Base-by-base conservation (phyloP, 73 alveolate genomes). In the Tetrahymena borealis region DNA sequence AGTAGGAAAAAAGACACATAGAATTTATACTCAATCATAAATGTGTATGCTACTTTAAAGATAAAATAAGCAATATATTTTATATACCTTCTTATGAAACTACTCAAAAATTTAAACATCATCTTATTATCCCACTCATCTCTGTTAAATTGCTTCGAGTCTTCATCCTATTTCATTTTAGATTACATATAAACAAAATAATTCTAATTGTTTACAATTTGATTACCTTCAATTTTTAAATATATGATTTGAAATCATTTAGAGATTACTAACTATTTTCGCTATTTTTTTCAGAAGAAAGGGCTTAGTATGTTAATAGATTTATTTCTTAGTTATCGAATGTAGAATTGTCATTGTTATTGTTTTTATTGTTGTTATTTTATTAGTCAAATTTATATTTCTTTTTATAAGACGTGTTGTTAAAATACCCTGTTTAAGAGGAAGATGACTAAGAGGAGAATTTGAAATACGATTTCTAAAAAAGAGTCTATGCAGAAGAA, bases 101-200 rank as follows among this genome's bases (percentile, higher is more conserved):
- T 60, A 60, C 85, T 60, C 85, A 60, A 60, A 60, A 60, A 60
- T 60, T 60, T 60, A 60, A 60, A 60, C 85, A 60, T 60, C 85
- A 60, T 60, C 28, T 60, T 60, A 60, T 60, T 60, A 60, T 60
- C 85, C 85, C 85, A 60, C 35, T 60, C 85, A 24, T 60, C 85
- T 60, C 85, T 8, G 31, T 60, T 60, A 35, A 60, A 60, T 60
- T 60, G 85, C 35, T 60, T 60, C 10, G 85, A 60, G 85, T 60
- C 85, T 60, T 60, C 85, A 60, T 60, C 85, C 85, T 60, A n/a
- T n/a, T n/a, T n/a, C n/a, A n/a, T 60, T 60, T 60, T n/a, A 40
- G 7, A 24, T 24, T 60, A 20, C n/a, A 3, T 60, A 60, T 15
- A 24, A 4, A 28, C 37, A 0, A 18, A 15, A 15, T 60, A n/a